Evolutionary conservation across 2,329 filamentous ascomycete species (phyloP), one percentile per base, ranked within the genome.

Genomic region (Talaromyces marneffei): DNA sequence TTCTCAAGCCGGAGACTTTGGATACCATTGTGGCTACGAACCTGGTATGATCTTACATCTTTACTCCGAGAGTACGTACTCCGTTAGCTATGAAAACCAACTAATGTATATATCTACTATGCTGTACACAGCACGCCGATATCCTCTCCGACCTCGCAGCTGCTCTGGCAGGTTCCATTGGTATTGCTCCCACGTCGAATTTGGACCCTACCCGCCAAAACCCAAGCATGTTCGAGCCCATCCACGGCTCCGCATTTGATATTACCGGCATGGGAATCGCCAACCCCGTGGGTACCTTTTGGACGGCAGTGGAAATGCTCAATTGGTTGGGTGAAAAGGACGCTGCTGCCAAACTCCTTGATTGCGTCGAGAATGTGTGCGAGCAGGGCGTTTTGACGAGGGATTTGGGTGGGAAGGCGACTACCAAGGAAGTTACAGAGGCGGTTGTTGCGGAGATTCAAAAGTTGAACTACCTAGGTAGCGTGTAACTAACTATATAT

Each of bases 81-180:
- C n/a, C n/a, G n/a, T n/a, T n/a, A n/a, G n/a, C n/a, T n/a, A n/a
- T n/a, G n/a, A n/a, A n/a, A n/a, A n/a, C n/a, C n/a, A 54, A 33
- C 37, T 59, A 40, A 58, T n/a, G 16, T 42, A 0, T 33, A n/a
- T n/a, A n/a, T n/a, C n/a, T n/a, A n/a, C n/a, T n/a, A n/a, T n/a
- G n/a, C n/a, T n/a, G n/a, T n/a, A n/a, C n/a, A 29, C 50, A 75
- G 69, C 70, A 82, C 72, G 86, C 85, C 5, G 87, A 89, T 64
- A 88, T 89, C 55, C 80, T 90, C 4, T 88, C 86, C 0, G 87
- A 90, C 67, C 77, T 90, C 20, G 88, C 87, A 5, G 87, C 88
- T 14, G 86, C 87, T 0, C 76, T 90, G 6, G 87, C 87, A 2
- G 87, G 87, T 0, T 87, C 83, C 2, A 90, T 90, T 63, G 87